These are phyloP conservation scores for Coffea canephora DNA, from an alignment of 257 asterid genomes.

Conservation along the genomic window DNA sequence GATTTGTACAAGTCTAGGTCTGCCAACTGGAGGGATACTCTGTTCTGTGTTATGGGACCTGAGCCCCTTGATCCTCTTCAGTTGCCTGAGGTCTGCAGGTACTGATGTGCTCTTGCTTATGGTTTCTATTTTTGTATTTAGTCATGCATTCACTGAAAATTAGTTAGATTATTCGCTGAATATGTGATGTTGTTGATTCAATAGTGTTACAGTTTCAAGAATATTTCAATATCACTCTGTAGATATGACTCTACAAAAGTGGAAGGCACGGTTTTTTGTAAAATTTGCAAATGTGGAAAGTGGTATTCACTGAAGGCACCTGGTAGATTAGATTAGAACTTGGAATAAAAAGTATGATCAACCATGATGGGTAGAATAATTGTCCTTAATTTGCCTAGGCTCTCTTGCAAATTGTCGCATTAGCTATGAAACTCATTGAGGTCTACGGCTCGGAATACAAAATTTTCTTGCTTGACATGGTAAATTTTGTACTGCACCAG, in stretches of 20 bases:
- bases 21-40: constrained; percentile 13
- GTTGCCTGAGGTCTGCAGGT: constrained; percentile 23
- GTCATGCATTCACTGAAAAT: neutral
- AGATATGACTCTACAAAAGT: neutral
- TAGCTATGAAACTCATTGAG: neutral
- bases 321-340: neutral
- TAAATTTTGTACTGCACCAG: too few species aligned
- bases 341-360: too few species aligned
- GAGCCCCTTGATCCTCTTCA: constrained; percentile 16
- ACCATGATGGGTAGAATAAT: too few species aligned
- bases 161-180: neutral
- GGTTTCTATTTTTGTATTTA: neutral
- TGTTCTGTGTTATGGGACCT: constrained; percentile 12
- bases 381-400: neutral
- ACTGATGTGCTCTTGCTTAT: neutral
- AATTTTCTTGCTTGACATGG: too few species aligned
- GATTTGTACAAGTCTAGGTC: constrained; percentile 10
- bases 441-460: too few species aligned
- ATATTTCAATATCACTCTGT: too few species aligned
- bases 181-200: neutral
- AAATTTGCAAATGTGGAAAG: neutral
- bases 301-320: neutral
- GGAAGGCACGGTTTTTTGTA: neutral
- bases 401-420: neutral
- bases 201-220: neutral